A percentile compares a stretch with the other conserved stretches of the same genome.
Evolutionary conservation across 1,139 yeast species (phyloP).

Genomic region (Pichia sp.): DNA sequence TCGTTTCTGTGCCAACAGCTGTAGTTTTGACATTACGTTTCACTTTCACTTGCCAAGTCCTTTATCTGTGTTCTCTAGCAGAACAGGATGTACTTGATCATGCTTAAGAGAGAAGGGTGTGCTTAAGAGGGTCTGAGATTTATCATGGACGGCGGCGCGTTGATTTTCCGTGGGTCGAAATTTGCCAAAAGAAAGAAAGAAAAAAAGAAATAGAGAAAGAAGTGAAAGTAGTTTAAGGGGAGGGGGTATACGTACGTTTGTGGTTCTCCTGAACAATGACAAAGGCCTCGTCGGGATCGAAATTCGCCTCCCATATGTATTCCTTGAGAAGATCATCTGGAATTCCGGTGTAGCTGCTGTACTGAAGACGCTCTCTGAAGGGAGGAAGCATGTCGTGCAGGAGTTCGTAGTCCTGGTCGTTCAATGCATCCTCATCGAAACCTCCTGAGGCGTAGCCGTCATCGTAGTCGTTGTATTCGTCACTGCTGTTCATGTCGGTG

Average conservation of each 20-base stretch:
- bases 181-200: not conserved
- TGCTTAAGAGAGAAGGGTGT: too few relatives aligned
- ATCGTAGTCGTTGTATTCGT: constrained; percentile 10
- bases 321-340: constrained; percentile 15
- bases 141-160: not conserved
- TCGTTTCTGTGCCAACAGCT: constrained; percentile 15
- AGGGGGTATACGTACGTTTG: constrained; percentile 39
- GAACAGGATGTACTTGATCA: too few relatives aligned
- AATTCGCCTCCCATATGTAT: constrained; percentile 17
- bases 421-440: constrained; percentile 16
- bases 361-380: constrained; percentile 4
- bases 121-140: not conserved
- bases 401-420: constrained; percentile 19
- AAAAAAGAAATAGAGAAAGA: not conserved
- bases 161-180: not conserved
- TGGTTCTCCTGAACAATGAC: constrained; percentile 24
- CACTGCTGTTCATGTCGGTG: constrained; percentile 9
- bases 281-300: constrained; percentile 14
- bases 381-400: constrained; percentile 17
- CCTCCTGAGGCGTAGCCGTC: not conserved
- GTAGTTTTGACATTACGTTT: constrained; percentile 17
- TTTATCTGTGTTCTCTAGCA: too few relatives aligned
- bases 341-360: not conserved
- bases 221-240: too few relatives aligned
- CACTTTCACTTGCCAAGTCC: too few relatives aligned